Conservation (phyloP, 1,139 yeast species). For the Debaryomyces sp. region DNA sequence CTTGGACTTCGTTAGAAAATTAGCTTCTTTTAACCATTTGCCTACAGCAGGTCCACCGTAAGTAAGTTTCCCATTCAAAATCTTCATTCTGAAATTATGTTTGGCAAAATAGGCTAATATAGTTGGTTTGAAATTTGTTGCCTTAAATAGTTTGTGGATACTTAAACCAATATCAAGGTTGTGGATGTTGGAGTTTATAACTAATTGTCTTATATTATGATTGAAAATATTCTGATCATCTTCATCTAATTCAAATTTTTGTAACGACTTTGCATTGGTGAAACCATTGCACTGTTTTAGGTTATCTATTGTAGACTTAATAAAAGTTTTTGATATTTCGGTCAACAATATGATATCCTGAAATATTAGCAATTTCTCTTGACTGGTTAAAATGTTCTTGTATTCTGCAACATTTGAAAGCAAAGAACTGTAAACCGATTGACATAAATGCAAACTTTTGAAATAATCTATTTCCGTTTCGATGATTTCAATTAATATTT, state of each 20-base stretch:
- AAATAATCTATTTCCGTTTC: constrained; percentile 18
- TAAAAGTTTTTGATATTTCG: constrained; percentile 11
- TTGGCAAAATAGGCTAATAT: constrained; percentile 10
- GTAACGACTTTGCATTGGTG: constrained; percentile 4
- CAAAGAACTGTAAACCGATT: constrained; percentile 14
- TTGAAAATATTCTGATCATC: not conserved
- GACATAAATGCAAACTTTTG: constrained; percentile 10
- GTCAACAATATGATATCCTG: constrained; percentile 13
- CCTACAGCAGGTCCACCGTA: constrained; percentile 6
- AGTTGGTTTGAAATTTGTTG: constrained; percentile 4
- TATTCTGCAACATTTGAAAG: constrained; percentile 14
- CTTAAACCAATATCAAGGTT: constrained; percentile 20
- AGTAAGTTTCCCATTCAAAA: constrained; percentile 2
- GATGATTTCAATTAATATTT: constrained; percentile 14
- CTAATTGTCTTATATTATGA: constrained; percentile 9
- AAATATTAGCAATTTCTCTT: constrained; percentile 18
- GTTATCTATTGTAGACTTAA: constrained; percentile 11
- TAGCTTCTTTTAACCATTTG: constrained; percentile 18
- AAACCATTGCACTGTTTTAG: constrained; percentile 11
- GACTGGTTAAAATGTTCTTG: constrained; percentile 13
- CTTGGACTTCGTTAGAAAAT: constrained; percentile 8
- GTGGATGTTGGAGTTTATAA: constrained; percentile 14
- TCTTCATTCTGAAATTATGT: constrained; percentile 10
- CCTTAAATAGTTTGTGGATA: constrained; percentile 8
- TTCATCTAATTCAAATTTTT: constrained; percentile 1